Percentiles rank a stretch among this genome's conserved stretches.
These are phyloP conservation scores for Xylariaceae sp. DNA, from an alignment of 2,329 filamentous ascomycete species.

Conservation along the genomic window DNA sequence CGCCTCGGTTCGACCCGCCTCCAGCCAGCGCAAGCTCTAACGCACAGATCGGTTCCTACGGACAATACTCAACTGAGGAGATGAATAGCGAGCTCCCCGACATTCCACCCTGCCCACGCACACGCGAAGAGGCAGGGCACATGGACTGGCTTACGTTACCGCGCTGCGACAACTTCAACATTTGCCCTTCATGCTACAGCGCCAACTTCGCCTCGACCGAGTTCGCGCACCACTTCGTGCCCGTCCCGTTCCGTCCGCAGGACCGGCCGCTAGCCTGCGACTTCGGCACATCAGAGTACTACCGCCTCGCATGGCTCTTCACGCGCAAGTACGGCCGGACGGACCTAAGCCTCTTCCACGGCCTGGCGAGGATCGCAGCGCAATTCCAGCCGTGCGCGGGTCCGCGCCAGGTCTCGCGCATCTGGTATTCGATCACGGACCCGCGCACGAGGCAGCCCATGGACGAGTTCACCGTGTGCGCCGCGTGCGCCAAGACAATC, in stretches of 20 bases:
- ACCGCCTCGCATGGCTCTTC: constrained; percentile 77
- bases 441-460: constrained; percentile 60
- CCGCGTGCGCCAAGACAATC: constrained; percentile 66
- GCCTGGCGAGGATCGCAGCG: constrained; percentile 60
- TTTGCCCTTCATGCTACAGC: constrained; percentile 77
- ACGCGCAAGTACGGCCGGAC: constrained; percentile 65
- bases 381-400: constrained; percentile 57
- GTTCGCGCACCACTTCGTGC: constrained; percentile 64
- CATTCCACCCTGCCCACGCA: constrained; percentile 67
- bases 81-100: constrained; percentile 40
- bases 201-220: constrained; percentile 64
- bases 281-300: constrained; percentile 74
- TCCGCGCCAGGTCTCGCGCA: constrained; percentile 50
- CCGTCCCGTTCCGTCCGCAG: constrained; percentile 53
- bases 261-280: constrained; percentile 65
- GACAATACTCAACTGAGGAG: constrained; percentile 53
- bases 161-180: constrained; percentile 65
- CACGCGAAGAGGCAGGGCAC: constrained; percentile 56
- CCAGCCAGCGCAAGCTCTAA: constrained; percentile 34
- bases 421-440: constrained; percentile 74
- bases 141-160: constrained; percentile 79
- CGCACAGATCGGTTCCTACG: constrained; percentile 44
- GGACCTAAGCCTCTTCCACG: constrained; percentile 65
- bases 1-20: constrained; percentile 42
- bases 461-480: constrained; percentile 70